Base-by-base conservation (phyloP, 345 rosid species). In the Populus nigra region DNA sequence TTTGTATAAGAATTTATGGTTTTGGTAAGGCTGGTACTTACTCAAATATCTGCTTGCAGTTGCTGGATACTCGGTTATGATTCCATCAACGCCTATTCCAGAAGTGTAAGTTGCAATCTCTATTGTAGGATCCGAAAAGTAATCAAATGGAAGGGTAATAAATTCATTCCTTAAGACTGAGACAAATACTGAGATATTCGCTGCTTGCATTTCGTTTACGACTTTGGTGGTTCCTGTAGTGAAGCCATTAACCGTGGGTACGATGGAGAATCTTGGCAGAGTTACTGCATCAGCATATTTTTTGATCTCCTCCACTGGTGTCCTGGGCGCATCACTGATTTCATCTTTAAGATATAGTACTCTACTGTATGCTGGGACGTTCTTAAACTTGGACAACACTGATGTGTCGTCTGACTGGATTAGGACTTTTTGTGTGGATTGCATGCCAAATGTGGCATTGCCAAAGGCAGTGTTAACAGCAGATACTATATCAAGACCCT, bases 341-440 rank as follows among this genome's bases (percentile, higher is more conserved):
- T 73, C 84, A 35, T 89, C 80, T 22, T 77, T 74, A 5, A 96
- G 83, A 67, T 66, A 29, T 67, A 93, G 72, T 43, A 92, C 86
- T 86, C 92, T 91, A 59, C 78, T 84, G 89, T 86, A 92, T 8
- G 88, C 71, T 12, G 87, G 80, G 57, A 83, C 71, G 13, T 81
- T 80, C 25, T 83, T 69, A 69, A 91, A 93, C 68, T 84, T 87
- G 27, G 86, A 71, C 77, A 95, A 73, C 49, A 95, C 97, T 0
- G 97, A 87, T 23, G 85, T 90, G 82, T 96, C 97, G 38, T 89
- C 96, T 45, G 99, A 96, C 79, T 85, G 84, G 63, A 96, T 90
- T 71, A 92, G 53, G 61, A 93, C 93, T 81, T 87, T 87, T n/a
- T 89, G 92, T 13, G 90, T 90, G 65, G 89, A 80, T 88, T 91